Evolutionary conservation across 192 early-diverging fungal genomes (phyloP).

Genomic region (Coemansia sp.): DNA sequence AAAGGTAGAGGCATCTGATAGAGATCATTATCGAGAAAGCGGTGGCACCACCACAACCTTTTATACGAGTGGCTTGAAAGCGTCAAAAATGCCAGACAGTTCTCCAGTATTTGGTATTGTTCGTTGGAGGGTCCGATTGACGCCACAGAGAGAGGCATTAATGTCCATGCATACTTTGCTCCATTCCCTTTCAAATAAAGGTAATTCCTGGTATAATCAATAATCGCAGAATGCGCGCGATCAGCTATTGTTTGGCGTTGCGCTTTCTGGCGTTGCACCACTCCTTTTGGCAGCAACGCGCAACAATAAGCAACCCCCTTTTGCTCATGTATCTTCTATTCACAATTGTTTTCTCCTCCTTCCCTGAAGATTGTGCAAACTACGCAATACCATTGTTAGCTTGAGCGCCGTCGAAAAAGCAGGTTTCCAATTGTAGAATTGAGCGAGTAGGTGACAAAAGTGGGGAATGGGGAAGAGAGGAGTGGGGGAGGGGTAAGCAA

Average conservation of each 20-base stretch:
- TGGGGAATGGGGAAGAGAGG: background rate
- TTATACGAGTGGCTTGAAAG: background rate
- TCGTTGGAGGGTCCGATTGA: background rate
- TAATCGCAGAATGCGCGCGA: background rate
- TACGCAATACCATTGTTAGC: background rate
- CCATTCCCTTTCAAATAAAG: background rate
- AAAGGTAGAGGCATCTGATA: background rate
- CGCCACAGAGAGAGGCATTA: background rate
- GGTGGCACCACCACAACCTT: background rate
- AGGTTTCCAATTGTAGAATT: background rate
- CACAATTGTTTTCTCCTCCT: background rate
- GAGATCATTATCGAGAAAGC: background rate
- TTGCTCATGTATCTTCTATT: background rate
- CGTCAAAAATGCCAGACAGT: background rate
- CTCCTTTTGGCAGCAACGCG: background rate
- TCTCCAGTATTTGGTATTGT: background rate
- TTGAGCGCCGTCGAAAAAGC: background rate
- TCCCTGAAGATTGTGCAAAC: background rate
- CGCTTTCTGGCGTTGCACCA: background rate
- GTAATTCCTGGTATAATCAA: background rate
- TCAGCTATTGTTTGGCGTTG: background rate
- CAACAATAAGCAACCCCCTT: background rate
- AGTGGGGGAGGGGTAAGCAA: background rate
- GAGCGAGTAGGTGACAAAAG: background rate
- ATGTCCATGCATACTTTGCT: background rate